Percentiles rank a stretch among this genome's conserved stretches.
These are phyloP conservation scores for Oryza glaberrima DNA, from an alignment of 176 grass and related monocot genomes.

Conservation along the genomic window DNA sequence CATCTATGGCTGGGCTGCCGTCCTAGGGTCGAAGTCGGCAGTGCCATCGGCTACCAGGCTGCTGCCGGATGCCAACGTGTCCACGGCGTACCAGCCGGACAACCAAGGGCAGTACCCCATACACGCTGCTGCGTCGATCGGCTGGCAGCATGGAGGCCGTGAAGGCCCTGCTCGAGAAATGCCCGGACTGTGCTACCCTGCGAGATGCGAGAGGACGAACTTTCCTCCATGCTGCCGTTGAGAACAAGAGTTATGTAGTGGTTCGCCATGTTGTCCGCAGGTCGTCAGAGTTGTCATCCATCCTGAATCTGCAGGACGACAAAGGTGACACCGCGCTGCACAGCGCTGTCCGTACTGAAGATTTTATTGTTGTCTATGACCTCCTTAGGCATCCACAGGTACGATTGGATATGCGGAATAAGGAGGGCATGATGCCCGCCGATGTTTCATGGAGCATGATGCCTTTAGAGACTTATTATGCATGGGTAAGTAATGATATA, in stretches of 20 bases:
- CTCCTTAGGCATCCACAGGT: not conserved
- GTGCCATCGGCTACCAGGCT: not conserved
- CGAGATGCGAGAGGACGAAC: not conserved
- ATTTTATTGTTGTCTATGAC: no score
- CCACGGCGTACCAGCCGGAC: not conserved
- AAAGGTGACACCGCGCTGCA: no score
- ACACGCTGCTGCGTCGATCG: not conserved
- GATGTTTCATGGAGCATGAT: not conserved
- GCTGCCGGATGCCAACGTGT: not conserved
- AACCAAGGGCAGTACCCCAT: not conserved
- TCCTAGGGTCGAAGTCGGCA: no score
- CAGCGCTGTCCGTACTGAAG: no score
- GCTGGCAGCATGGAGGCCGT: not conserved
- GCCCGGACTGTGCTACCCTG: not conserved
- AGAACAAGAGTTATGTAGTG: rapidly evolving
- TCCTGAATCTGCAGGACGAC: no score
- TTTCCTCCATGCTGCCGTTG: not conserved
- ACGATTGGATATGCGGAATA: not conserved
- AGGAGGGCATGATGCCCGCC: not conserved
- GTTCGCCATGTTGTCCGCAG: not conserved
- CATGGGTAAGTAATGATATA: not conserved
- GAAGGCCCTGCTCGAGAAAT: not conserved
- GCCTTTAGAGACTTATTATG: not conserved
- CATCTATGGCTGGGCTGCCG: no score
- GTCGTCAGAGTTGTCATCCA: no score